These are phyloP conservation scores for Pseudocercospora fuligena DNA, from an alignment of 2,329 filamentous ascomycete species.

Conservation along the genomic window DNA sequence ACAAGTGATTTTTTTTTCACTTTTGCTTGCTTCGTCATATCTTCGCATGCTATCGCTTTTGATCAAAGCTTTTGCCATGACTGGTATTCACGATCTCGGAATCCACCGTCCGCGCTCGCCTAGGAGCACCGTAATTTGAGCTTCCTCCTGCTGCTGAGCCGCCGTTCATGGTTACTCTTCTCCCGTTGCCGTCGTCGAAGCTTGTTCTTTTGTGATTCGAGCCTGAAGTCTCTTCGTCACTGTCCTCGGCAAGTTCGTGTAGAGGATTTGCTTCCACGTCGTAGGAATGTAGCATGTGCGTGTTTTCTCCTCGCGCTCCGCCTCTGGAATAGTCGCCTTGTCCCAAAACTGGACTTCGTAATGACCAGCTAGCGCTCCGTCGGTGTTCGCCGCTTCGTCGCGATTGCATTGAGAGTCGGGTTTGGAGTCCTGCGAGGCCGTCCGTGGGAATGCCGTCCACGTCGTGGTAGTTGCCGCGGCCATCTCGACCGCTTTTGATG, in stretches of 20 bases:
- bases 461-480: conserved; percentile 46
- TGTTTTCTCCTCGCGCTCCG: conserved; percentile 18
- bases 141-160: conserved; percentile 9
- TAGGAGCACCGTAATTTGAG: conserved; percentile 18
- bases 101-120: conserved; percentile 21
- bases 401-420: conserved; percentile 89
- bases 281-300: conserved; percentile 82
- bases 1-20: background rate
- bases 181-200: conserved; percentile 38
- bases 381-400: conserved; percentile 70
- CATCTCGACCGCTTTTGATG: conserved; percentile 48
- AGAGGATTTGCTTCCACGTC: conserved; percentile 78
- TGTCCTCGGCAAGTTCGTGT: conserved; percentile 78
- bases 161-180: conserved; percentile 22
- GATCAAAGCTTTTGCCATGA: conserved; percentile 31
- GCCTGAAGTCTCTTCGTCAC: conserved; percentile 61
- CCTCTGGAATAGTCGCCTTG: conserved; percentile 51
- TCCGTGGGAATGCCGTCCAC: conserved; percentile 88
- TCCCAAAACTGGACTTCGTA: conserved; percentile 44
- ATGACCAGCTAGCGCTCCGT: conserved; percentile 58
- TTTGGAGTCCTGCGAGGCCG: conserved; percentile 85
- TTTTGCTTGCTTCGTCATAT: background rate
- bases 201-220: conserved; percentile 40
- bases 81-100: conserved; percentile 24
- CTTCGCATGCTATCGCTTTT: conserved; percentile 14